Evolutionary conservation across 352 stramenopile genomes (phyloP), one percentile per base, ranked within the genome.

Genomic region (Globisporangium spinosum): DNA sequence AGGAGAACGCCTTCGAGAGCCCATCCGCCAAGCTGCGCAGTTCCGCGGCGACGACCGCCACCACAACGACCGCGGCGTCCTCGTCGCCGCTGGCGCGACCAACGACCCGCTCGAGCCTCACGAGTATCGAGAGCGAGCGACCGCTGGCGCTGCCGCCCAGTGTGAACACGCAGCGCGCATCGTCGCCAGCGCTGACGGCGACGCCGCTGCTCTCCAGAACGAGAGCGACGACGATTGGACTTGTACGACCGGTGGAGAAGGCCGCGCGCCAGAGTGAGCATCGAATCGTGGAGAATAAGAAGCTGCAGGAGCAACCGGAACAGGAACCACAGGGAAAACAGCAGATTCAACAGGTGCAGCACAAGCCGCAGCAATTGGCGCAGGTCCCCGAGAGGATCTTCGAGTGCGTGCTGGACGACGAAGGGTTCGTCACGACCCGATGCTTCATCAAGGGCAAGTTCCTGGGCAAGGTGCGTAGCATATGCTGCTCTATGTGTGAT

Each of bases 401-500:
- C 40, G 86, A 94, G 73, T 76, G 69, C 45, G 79, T 86, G 63
- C 61, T 91, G 47, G 79, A 90, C 64, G 65, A 70, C 35, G 64
- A 77, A 4, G 84, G 86, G 40, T 73, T 73, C 51, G 75, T 90
- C 61, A 89, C 80, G 65, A 89, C 83, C 57, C 74, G 77, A 27
- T 83, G 75, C 49, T 99, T 98, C 76, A 60, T 90, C 49, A 96
- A 97, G 73, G 97, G 97, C 45, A 92, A 94, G 64, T 88, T 98
- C 63, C 83, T 99, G 23, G 97, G 97, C 69, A 98, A 98, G 81
- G 87, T 94, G 58, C 43, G 74, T 29, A 17, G 25, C n/a, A 27
- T 1, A n/a, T 20, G 20, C 9, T 47, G 8, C 13, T 29, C 23
- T 23, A 35, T 23, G 62, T 17, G 15, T 22, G 43, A 20, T 22